phyloP scores from a whole-genome alignment of 2,329 filamentous ascomycete genomes.

The Cladosporium sphaerospermum region DNA sequence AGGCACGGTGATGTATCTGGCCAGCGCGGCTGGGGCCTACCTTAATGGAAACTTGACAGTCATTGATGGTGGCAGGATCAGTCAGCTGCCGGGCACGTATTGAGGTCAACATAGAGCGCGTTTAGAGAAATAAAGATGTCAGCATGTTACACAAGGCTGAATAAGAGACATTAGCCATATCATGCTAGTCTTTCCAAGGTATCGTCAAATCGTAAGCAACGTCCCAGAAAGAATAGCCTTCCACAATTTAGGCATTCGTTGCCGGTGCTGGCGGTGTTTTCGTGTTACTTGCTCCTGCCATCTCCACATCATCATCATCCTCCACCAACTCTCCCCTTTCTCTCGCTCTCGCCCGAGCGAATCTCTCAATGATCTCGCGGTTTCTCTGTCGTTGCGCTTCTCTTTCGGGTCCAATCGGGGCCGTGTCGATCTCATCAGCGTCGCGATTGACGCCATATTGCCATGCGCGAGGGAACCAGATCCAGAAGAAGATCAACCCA shows the following conservation, averaged over 20 bases:
- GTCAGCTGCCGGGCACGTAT: conserved; percentile 15
- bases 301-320: neutral
- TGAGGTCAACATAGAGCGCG: neutral
- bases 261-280: too few relatives aligned
- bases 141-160: too few relatives aligned
- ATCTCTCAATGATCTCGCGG: conserved; percentile 17
- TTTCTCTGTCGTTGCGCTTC: conserved; percentile 15
- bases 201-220: too few relatives aligned
- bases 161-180: too few relatives aligned
- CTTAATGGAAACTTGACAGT: conserved; percentile 58
- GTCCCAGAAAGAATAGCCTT: too few relatives aligned
- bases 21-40: conserved; percentile 58
- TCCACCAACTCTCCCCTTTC: conserved; percentile 15
- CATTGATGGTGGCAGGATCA: conserved; percentile 51
- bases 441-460: conserved; percentile 20
- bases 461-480: conserved; percentile 25
- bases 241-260: too few relatives aligned
- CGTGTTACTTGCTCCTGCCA: neutral
- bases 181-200: too few relatives aligned
- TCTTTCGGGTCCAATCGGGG: conserved; percentile 2
- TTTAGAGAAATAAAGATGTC: too few relatives aligned
- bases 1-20: conserved; percentile 59
- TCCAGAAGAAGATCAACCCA: conserved; percentile 23
- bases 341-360: conserved; percentile 13
- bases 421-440: conserved; percentile 11